A percentile compares a stretch with the other conserved stretches of the same genome.
Conservation (phyloP, 2,329 filamentous ascomycete genomes). For the Sclerotinia glacialis region DNA sequence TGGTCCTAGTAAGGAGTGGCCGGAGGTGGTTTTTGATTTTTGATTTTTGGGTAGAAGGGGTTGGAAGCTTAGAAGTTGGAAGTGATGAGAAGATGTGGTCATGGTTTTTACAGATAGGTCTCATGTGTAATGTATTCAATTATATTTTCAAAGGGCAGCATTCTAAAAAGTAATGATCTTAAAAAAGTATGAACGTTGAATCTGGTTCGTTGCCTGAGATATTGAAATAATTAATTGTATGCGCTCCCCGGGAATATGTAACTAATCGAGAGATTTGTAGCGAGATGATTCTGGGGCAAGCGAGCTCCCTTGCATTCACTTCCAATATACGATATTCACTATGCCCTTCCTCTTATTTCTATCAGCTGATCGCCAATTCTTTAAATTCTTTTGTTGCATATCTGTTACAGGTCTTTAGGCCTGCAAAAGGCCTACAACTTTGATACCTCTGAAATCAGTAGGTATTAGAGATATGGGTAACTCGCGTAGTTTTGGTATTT, state of each 20-base stretch:
- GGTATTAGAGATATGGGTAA: too few species aligned
- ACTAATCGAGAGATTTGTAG: too few species aligned
- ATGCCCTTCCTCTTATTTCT: neutral
- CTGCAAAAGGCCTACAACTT: neutral
- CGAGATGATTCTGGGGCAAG: too few species aligned
- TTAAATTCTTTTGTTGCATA: neutral
- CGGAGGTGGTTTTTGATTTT: conserved; percentile 28
- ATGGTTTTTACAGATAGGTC: neutral
- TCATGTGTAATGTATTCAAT: neutral
- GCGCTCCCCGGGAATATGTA: too few species aligned
- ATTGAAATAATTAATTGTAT: too few species aligned
- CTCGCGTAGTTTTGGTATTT: too few species aligned
- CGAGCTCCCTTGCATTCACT: conserved; percentile 2
- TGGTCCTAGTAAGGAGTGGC: conserved; percentile 26
- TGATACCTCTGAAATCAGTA: too few species aligned
- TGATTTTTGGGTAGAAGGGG: neutral
- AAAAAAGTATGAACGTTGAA: neutral
- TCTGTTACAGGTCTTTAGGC: neutral
- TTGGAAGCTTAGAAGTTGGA: neutral
- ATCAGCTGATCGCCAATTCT: neutral
- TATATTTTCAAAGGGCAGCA: neutral
- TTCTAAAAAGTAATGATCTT: neutral
- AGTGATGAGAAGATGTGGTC: neutral
- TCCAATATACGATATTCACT: neutral
- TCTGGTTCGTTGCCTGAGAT: too few species aligned